Percentiles rank a stretch among this genome's conserved stretches.
Evolutionary conservation across 345 rosid genomes (phyloP).

Genomic region (Pugionium cornutum): DNA sequence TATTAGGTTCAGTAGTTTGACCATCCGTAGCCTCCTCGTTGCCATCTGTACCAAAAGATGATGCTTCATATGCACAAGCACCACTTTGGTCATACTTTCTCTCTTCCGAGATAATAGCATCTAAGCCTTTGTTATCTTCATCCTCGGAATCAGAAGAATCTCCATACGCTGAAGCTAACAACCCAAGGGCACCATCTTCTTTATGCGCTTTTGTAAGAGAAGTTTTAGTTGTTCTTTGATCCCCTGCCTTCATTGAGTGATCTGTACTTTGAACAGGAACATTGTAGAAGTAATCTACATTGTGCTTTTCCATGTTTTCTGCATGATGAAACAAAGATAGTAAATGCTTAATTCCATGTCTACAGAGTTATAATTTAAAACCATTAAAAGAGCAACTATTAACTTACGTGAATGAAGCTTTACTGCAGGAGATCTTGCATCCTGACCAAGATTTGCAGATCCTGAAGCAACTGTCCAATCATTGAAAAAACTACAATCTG

Average conservation of each 20-base stretch:
- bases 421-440: constrained; percentile 27
- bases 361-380: neutral
- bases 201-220: constrained; percentile 37
- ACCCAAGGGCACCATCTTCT: constrained; percentile 67
- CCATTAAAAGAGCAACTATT: constrained; percentile 12
- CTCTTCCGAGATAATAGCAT: constrained; percentile 37
- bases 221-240: constrained; percentile 42
- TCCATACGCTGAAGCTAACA: constrained; percentile 81
- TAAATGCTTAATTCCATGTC: neutral
- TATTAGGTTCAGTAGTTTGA: constrained; percentile 22
- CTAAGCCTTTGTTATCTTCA: constrained; percentile 45
- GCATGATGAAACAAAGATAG: constrained; percentile 35
- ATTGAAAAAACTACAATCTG: constrained; percentile 86
- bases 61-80: constrained; percentile 38
- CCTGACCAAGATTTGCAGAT: constrained; percentile 38
- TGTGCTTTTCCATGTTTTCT: constrained; percentile 49
- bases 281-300: constrained; percentile 43
- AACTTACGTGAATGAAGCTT: constrained; percentile 50
- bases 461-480: constrained; percentile 79
- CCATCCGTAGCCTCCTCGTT: constrained; percentile 42
- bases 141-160: constrained; percentile 93
- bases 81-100: constrained; percentile 32
- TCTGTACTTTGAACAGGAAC: constrained; percentile 50
- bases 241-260: constrained; percentile 34
- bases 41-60: constrained; percentile 38